phyloP scores from a whole-genome alignment of 75 land plant species.

The Ceratopteris richardii region DNA sequence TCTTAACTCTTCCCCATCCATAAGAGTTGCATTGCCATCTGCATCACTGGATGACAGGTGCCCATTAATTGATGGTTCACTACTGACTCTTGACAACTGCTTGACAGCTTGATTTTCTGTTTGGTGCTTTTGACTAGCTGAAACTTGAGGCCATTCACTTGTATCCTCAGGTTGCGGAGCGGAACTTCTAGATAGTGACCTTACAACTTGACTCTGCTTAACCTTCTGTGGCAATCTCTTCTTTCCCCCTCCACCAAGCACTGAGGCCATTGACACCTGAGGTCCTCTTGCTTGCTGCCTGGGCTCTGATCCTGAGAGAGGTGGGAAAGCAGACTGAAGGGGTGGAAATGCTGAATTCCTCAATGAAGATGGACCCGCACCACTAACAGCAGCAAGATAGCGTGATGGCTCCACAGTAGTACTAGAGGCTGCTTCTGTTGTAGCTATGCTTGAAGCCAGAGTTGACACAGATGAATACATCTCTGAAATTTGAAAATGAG shows the following conservation, averaged over 20 bases:
- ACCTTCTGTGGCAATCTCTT: background rate
- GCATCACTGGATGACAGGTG: background rate
- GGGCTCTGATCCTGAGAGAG: conserved; percentile 30
- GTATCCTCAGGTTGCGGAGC: background rate
- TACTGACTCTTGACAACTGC: background rate
- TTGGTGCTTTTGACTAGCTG: background rate
- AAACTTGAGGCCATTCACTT: conserved; percentile 5
- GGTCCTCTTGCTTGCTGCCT: conserved; percentile 8
- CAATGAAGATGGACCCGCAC: conserved; percentile 29
- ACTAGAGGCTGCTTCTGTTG: conserved; percentile 1
- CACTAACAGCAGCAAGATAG: conserved; percentile 46
- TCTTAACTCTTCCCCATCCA: conserved; percentile 48
- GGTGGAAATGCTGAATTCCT: conserved; percentile 80
- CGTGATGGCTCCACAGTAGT: conserved; percentile 26
- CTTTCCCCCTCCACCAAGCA: conserved; percentile 20
- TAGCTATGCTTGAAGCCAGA: conserved; percentile 5
- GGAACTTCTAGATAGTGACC: background rate
- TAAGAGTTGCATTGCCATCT: conserved; percentile 1
- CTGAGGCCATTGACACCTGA: conserved; percentile 20
- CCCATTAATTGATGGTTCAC: too few relatives aligned
- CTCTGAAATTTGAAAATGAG: background rate
- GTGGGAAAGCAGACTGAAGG: conserved; percentile 66
- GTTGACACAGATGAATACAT: background rate
- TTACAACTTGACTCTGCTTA: background rate
- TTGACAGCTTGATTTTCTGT: background rate